A percentile compares a stretch with the other conserved stretches of the same genome.
These are phyloP conservation scores for Aspergillus saccharolyticus DNA, from an alignment of 495 filamentous ascomycete species.

Conservation along the genomic window DNA sequence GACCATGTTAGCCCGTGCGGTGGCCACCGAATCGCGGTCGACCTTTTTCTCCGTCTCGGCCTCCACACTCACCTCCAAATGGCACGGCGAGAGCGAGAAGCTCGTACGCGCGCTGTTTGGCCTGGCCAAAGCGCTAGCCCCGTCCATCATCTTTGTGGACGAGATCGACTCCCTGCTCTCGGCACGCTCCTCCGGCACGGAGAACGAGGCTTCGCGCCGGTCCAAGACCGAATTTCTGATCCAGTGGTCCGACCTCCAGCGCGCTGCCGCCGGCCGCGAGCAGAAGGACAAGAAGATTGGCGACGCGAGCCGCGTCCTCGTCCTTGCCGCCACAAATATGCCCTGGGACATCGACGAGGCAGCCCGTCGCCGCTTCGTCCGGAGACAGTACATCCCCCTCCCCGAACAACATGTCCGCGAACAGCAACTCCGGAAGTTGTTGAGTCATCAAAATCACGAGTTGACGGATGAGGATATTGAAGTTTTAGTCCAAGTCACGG, in stretches of 20 bases:
- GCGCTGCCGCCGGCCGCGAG: conserved; percentile 84
- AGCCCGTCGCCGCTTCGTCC: conserved; percentile 83
- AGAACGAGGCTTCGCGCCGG: conserved; percentile 87
- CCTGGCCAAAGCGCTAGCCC: conserved; percentile 83
- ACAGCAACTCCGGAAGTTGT: conserved; percentile 67
- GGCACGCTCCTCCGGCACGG: conserved; percentile 71
- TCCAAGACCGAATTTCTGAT: conserved; percentile 99
- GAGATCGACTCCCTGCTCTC: conserved; percentile 96
- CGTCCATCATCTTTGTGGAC: conserved; percentile 97
- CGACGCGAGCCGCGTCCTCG: conserved; percentile 86
- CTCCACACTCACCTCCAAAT: conserved; percentile 91
- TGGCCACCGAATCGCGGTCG: conserved; percentile 89
- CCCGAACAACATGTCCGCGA: conserved; percentile 78
- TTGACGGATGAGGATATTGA: conserved; percentile 70
- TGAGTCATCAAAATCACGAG: conserved; percentile 83
- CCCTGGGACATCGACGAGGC: conserved; percentile 99
- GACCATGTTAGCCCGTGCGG: conserved; percentile 94
- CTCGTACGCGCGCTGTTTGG: conserved; percentile 90
- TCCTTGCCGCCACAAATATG: conserved; percentile 92
- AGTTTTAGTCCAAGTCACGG: conserved; percentile 72
- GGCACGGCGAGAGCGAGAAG: conserved; percentile 94
- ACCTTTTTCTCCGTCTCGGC: conserved; percentile 98
- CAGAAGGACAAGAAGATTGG: conserved; percentile 63
- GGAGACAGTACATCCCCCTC: conserved; percentile 92
- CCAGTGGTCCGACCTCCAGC: conserved; percentile 91